Evolutionary conservation across 352 stramenopile species (phyloP).

Genomic region (Globisporangium nagaii): DNA sequence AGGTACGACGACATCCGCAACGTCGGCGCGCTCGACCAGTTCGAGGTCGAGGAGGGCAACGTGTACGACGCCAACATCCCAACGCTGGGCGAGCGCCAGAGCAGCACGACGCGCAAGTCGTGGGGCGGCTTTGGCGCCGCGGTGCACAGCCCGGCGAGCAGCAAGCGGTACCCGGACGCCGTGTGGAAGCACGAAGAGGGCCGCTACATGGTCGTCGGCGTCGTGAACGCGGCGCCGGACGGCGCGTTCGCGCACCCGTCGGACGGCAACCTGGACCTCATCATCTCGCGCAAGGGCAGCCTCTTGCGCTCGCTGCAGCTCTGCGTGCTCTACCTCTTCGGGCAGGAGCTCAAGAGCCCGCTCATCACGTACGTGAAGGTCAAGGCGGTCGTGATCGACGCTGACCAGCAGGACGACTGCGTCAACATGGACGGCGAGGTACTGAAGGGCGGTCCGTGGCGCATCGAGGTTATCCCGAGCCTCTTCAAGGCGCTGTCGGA

Average conservation of each 20-base stretch:
- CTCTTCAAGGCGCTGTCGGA: constrained; percentile 84
- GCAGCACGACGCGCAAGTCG: constrained; percentile 49
- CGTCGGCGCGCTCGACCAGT: constrained; percentile 70
- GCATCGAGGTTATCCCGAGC: constrained; percentile 83
- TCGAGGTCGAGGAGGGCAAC: constrained; percentile 76
- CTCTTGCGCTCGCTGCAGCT: constrained; percentile 40
- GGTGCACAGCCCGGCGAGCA: constrained; percentile 57
- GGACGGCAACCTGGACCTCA: constrained; percentile 73
- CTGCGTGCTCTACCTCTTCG: constrained; percentile 58
- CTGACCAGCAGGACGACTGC: constrained; percentile 50
- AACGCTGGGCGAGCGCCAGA: constrained; percentile 21
- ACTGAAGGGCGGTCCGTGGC: constrained; percentile 56
- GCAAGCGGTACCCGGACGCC: constrained; percentile 48
- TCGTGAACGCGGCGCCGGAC: constrained; percentile 68
- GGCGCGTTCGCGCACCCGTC: constrained; percentile 69
- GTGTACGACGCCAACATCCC: constrained; percentile 44
- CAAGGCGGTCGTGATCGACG: constrained; percentile 66
- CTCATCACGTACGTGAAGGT: constrained; percentile 77
- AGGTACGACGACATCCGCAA: constrained; percentile 77
- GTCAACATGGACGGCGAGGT: constrained; percentile 86
- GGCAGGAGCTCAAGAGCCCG: constrained; percentile 63
- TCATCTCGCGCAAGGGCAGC: constrained; percentile 65
- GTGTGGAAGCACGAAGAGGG: constrained; percentile 62
- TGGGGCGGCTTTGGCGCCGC: constrained; percentile 50
- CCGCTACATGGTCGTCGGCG: constrained; percentile 62